These are phyloP conservation scores for Magnusiomyces sp. DNA, from an alignment of 1,139 yeast genomes.

Conservation along the genomic window DNA sequence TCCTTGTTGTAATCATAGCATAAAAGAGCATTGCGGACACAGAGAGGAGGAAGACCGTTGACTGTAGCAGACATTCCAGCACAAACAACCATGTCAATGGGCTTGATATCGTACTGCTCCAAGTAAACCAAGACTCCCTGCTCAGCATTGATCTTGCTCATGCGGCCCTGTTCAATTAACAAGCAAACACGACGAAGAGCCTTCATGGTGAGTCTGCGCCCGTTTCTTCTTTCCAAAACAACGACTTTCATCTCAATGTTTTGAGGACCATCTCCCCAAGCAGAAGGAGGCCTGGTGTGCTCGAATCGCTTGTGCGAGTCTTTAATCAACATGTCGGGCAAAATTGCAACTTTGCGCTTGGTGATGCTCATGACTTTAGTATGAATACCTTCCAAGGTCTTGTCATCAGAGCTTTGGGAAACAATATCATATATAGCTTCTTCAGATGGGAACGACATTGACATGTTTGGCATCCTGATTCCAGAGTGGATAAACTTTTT, in stretches of 20 bases:
- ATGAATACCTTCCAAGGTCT: no score
- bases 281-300: neutral
- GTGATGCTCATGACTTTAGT: no score
- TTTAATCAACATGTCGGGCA: neutral
- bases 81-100: constrained; percentile 9
- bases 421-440: neutral
- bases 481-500: constrained; percentile 7
- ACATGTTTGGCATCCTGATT: constrained; percentile 3
- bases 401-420: neutral
- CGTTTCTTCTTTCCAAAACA: constrained; percentile 8
- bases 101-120: constrained; percentile 8
- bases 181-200: constrained; percentile 7
- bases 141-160: constrained; percentile 8
- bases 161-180: constrained; percentile 7
- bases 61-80: constrained; percentile 6
- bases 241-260: constrained; percentile 8
- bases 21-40: constrained; percentile 5
- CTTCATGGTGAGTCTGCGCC: constrained; percentile 5
- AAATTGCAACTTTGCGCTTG: no score
- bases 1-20: constrained; percentile 10
- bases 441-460: constrained; percentile 8
- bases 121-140: constrained; percentile 7
- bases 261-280: neutral
- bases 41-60: constrained; percentile 14
- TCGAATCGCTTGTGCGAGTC: neutral